Evolutionary conservation across 129 eudicot genomes (phyloP), one percentile per base, ranked within the genome.

Genomic region (Sambucus nigra): DNA sequence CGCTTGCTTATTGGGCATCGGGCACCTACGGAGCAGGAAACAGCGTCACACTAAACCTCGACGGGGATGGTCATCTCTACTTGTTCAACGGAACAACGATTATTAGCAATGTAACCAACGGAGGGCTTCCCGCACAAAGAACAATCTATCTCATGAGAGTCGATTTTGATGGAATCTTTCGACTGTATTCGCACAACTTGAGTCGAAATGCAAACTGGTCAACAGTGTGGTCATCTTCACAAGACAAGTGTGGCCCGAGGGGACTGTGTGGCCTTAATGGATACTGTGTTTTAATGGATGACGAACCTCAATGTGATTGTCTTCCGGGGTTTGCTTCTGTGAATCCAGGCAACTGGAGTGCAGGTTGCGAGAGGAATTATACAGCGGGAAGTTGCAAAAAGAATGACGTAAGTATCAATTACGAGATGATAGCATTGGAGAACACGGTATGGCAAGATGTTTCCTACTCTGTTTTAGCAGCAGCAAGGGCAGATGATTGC

Each of bases 121-220:
- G 69, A 50, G 59, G 57, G 17, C 47, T 12, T 47, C 45, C 53
- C 6, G 40, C 25, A 21, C 20, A 20, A 40, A 54, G 58, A 25
- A 42, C 21, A 35, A 49, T 73, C 40, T 73, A 73, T 27, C 51
- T 23, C 2, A 16, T 63, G 71, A 73, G 42, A 53, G 7, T 73
- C 8, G 77, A 79, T 54, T 65, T 28, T 29, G 81, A 73, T 58
- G 86, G 86, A 4, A 74, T 79, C 57, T 24, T 79, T 40, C 32
- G 78, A 42, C 4, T 79, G 33, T 79, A 79, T 61, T 35, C 19
- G 10, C 52, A 38, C 6, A 13, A 76, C 26, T 20, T 65, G 31
- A 22, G 35, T 26, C 17, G 25, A 13, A n/a, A 0, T 0, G 20
- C 33, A 9, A 27, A 49, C 35, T 65, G 61, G 49, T 22, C 69